Conservation (phyloP, 768 basidiomycete genomes). For the Russula foetens region DNA sequence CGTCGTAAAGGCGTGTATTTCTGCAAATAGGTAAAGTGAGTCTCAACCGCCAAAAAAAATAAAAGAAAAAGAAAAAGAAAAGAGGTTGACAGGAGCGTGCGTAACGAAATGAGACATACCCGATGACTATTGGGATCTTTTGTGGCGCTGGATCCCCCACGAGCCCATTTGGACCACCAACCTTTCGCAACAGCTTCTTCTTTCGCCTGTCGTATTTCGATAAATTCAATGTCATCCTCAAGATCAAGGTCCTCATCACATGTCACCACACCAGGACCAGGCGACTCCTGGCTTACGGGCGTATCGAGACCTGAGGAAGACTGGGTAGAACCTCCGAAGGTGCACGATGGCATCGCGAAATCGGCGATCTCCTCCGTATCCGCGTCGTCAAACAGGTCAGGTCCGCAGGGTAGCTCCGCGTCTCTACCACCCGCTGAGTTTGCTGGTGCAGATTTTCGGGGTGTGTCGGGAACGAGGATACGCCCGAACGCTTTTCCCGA, state of each 20-base stretch:
- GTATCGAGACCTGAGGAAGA: conserved; percentile 17
- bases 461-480: conserved; percentile 10
- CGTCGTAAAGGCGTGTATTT: conserved; percentile 32
- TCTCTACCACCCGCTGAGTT: background rate
- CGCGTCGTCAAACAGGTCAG: conserved; percentile 9
- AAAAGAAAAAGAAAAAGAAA: background rate
- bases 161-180: conserved; percentile 46
- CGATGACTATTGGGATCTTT: conserved; percentile 3
- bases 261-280: background rate
- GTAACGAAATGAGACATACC: conserved; percentile 7
- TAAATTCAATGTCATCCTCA: conserved; percentile 18
- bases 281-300: conserved; percentile 6
- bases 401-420: background rate
- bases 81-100: background rate
- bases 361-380: conserved; percentile 12
- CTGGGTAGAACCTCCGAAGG: conserved; percentile 12
- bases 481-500: background rate
- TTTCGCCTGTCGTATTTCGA: conserved; percentile 27
- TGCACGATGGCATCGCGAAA: conserved; percentile 3
- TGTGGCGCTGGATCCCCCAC: conserved; percentile 18
- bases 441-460: conserved; percentile 5
- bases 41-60: conserved; percentile 1
- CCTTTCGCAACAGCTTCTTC: conserved; percentile 36
- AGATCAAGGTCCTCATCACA: conserved; percentile 17
- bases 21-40: conserved; percentile 21